A percentile compares a stretch with the other conserved stretches of the same genome.
Conservation (phyloP, 345 rosid genomes). For the Boechera retrofracta region DNA sequence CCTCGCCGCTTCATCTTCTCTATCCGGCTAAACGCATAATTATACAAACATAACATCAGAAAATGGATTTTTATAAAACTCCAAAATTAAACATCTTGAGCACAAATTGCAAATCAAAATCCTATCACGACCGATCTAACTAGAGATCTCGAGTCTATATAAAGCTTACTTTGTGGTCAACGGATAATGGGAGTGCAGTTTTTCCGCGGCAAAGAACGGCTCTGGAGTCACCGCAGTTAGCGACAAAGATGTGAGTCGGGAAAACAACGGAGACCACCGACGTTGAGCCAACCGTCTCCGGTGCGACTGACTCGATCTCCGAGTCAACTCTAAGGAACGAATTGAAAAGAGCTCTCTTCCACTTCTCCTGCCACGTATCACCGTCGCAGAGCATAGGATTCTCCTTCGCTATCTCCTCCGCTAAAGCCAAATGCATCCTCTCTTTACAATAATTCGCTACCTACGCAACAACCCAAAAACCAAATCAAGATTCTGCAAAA, state of each 20-base stretch:
- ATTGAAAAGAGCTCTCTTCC: slow-evolving; percentile 64
- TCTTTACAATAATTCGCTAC: slow-evolving; percentile 71
- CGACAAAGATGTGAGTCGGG: slow-evolving; percentile 65
- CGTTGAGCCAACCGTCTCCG: slow-evolving; percentile 86
- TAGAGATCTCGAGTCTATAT: slow-evolving; percentile 13
- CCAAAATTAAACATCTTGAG: background rate
- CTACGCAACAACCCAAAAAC: slow-evolving; percentile 43
- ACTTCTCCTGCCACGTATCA: slow-evolving; percentile 65
- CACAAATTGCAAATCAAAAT: background rate
- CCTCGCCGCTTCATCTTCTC: slow-evolving; percentile 77
- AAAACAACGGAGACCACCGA: slow-evolving; percentile 73
- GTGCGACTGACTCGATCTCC: slow-evolving; percentile 58
- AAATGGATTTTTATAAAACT: background rate
- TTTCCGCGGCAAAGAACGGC: slow-evolving; percentile 79
- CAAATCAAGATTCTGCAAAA: background rate
- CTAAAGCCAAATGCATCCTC: slow-evolving; percentile 68
- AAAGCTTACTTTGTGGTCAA: slow-evolving; percentile 73
- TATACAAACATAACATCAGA: slow-evolving; percentile 8
- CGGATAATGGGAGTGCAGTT: slow-evolving; percentile 63
- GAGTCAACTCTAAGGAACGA: slow-evolving; percentile 70
- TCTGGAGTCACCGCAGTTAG: slow-evolving; percentile 89
- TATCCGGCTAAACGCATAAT: slow-evolving; percentile 61
- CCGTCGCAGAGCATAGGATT: slow-evolving; percentile 48
- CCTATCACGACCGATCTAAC: background rate
- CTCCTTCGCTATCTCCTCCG: slow-evolving; percentile 60